Conservation (phyloP, 805 yeast genomes). For the Monosporozyma siamensis region DNA sequence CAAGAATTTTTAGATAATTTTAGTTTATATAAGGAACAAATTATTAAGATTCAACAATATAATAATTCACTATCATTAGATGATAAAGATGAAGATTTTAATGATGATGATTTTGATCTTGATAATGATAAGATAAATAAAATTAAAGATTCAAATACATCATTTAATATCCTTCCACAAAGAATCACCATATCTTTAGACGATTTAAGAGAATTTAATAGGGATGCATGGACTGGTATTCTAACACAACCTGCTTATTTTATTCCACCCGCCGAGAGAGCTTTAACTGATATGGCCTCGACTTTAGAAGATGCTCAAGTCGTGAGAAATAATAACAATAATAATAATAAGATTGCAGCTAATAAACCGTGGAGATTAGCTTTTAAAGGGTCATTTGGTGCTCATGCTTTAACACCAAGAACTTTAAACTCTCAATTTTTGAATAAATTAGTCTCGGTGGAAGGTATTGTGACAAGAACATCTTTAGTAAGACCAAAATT, state of each 20-base stretch:
- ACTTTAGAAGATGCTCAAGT: constrained; percentile 37
- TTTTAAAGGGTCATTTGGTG: constrained; percentile 86
- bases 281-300: constrained; percentile 68
- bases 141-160: constrained; percentile 5
- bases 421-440: constrained; percentile 68
- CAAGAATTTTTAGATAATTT: constrained; percentile 73
- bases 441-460: constrained; percentile 76
- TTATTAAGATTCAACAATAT: constrained; percentile 5
- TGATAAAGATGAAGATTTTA: constrained; percentile 6
- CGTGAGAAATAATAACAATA: constrained; percentile 12
- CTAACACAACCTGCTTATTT: constrained; percentile 71
- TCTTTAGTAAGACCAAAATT: constrained; percentile 90
- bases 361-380: constrained; percentile 48
- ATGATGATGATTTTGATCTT: constrained; percentile 9
- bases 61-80: neutral
- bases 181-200: constrained; percentile 73
- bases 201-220: constrained; percentile 78
- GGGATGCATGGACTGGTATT: constrained; percentile 66
- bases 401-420: constrained; percentile 79
- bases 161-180: constrained; percentile 15
- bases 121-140: constrained; percentile 9
- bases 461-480: constrained; percentile 92
- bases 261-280: constrained; percentile 83
- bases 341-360: constrained; percentile 49
- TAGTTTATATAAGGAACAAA: constrained; percentile 52